Conservation (phyloP, 73 alveolate species). For the Uronychia binucleata region DNA sequence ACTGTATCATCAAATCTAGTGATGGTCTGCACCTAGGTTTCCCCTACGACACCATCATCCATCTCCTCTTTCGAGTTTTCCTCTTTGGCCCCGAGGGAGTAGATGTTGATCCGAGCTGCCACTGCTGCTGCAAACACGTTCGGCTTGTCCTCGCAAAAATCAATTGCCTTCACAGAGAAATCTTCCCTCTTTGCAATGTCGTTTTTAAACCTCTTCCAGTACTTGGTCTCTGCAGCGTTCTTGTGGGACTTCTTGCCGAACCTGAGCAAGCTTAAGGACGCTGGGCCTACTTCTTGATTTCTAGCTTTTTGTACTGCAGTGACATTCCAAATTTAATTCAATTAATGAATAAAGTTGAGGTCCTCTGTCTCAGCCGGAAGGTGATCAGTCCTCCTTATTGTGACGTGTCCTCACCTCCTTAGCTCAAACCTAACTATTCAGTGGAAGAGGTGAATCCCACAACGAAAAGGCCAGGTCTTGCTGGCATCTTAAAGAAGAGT, state of each 20-base stretch:
- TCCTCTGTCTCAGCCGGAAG: background rate
- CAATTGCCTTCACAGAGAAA: constrained; percentile 12
- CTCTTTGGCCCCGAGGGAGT: constrained; percentile 12
- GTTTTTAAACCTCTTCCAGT: constrained; percentile 54
- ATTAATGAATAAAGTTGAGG: background rate
- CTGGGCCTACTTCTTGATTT: constrained; percentile 31
- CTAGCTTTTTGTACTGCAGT: constrained; percentile 30
- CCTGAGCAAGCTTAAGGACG: background rate
- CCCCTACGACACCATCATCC: background rate
- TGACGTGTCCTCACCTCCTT: too few species aligned
- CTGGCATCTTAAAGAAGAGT: too few species aligned
- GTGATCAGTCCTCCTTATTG: too few species aligned
- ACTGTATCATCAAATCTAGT: constrained; percentile 40
- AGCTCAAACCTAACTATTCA: too few species aligned
- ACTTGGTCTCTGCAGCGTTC: constrained; percentile 45
- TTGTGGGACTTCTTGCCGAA: constrained; percentile 38
- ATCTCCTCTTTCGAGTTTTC: constrained; percentile 15
- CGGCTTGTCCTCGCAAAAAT: constrained; percentile 46
- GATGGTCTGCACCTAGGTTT: constrained; percentile 4
- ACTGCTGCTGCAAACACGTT: constrained; percentile 35
- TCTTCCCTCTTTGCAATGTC: constrained; percentile 21
- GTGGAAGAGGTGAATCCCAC: too few species aligned
- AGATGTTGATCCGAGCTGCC: constrained; percentile 42
- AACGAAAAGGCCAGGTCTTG: too few species aligned
- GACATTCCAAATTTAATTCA: constrained; percentile 25